Evolutionary conservation across 331 rosid genomes (phyloP), one percentile per base, ranked within the genome.

Genomic region (Quercus phellos): DNA sequence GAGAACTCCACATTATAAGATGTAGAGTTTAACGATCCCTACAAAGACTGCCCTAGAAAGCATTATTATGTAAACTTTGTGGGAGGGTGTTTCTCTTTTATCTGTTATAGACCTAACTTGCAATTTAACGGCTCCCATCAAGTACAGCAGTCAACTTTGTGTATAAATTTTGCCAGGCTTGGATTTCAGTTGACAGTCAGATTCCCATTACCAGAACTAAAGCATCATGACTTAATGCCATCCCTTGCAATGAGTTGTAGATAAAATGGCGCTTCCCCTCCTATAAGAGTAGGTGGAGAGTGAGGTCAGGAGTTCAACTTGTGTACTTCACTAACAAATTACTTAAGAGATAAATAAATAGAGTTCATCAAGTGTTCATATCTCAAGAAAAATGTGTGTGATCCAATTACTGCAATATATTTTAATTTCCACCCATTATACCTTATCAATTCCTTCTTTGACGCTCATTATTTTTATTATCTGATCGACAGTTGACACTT

Each of bases 401-500:
- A 68, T 69, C 68, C 43, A n/a, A 18, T 50, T 70, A 4, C 55
- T 60, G 4, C 42, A 55, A 7, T 22, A 6, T 24, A 26, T n/a
- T 1, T 26, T 24, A 35, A 29, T 51, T 56, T 55, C 21, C 26
- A 61, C 24, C 60, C 51, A 22, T 42, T 74, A 35, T 51, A 13
- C 50, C 68, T 27, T 55, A 51, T 38, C 1, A 29, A 54, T 14
- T 51, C 51, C 63, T 2, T 58, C 56, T 74, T 77, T 19, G 56
- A 18, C 8, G 30, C 42, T 59, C n/a, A 60, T 75, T 14, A 12
- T 30, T n/a, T 32, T 56, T 64, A 72, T 56, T 50, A 42, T 84
- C 38, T 83, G 74, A 74, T 58, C 70, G 51, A 55, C 66, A 51
- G 51, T 70, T 80, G 66, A 71, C 69, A 22, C 55, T 58, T 66